Base-by-base conservation (phyloP, 305 asterid species). In the Fraxinus angustifolia region DNA sequence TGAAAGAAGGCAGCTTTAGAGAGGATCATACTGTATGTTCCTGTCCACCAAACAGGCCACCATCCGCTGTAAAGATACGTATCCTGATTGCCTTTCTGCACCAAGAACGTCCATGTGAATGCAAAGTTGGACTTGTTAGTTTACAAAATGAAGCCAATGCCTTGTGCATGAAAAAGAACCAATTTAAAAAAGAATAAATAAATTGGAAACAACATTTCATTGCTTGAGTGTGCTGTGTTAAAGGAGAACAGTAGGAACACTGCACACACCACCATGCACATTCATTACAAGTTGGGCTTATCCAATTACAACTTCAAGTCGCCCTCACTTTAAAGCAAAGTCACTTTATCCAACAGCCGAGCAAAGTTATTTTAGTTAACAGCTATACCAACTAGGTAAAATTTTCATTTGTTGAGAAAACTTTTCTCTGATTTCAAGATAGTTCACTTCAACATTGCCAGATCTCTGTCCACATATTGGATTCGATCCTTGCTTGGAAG, bases 1-100 rank as follows among this genome's bases (percentile, higher is more conserved):
- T 92, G 97, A 84, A 92, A 92, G 85, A 94, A 91, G 80, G 97
- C 92, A 33, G 97, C 98, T 86, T 94, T 94, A 12, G 95, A 89
- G 68, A 92, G 96, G 77, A 94, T 89, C 89, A 94, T 94, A 82
- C 96, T 94, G 76, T 92, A 94, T 42, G 93, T 85, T 26, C 98
- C 98, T 33, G 89, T 92, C 96, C 97, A 91, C 98, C 98, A 94
- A 80, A 93, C 93, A 80, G 93, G 90, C 94, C 91, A 92, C 94
- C 96, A 90, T 81, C 96, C 96, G 42, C 96, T 89, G 75, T 91
- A 91, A 17, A 84, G 71, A 73, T 86, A 91, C 77, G 80, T 73
- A 50, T 80, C 85, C 79, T 78, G 79, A 42, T 86, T 80, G 48
- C 87, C 90, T 70, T 83, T 81, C 96, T 93, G 92, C 88, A 85